Evolutionary conservation across 768 basidiomycete genomes (phyloP).

Genomic region (Tephrocybe sp.): DNA sequence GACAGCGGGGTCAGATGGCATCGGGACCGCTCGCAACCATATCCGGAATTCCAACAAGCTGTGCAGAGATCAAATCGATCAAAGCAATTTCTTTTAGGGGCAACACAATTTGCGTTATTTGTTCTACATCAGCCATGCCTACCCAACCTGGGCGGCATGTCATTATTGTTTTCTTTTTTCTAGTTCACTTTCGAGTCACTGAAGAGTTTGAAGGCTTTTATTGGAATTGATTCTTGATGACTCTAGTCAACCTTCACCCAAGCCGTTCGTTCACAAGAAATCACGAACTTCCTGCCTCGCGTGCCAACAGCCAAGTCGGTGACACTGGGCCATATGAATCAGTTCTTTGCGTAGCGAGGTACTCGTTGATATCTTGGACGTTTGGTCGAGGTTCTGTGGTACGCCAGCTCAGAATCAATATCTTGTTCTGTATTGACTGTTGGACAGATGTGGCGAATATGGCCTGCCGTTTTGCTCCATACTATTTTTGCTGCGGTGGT

Average conservation of each 20-base stretch:
- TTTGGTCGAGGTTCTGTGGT: constrained; percentile 46
- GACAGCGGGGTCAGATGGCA: too few species aligned
- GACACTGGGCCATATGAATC: neutral
- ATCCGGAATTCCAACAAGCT: too few species aligned
- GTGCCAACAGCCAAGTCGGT: constrained; percentile 1
- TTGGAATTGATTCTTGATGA: neutral
- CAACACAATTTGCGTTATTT: too few species aligned
- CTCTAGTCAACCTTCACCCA: neutral
- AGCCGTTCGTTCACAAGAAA: constrained; percentile 22
- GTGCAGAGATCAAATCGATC: too few species aligned
- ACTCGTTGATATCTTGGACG: constrained; percentile 33
- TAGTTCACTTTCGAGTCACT: too few species aligned
- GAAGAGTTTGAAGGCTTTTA: too few species aligned
- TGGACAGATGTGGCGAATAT: constrained; percentile 57
- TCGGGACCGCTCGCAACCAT: too few species aligned
- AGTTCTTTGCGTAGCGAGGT: constrained; percentile 3
- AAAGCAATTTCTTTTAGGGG: too few species aligned
- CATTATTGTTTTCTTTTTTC: too few species aligned
- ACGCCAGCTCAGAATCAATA: constrained; percentile 8
- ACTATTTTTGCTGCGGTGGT: constrained; percentile 57
- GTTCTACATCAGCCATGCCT: too few species aligned
- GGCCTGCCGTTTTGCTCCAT: constrained; percentile 66
- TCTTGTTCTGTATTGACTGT: neutral
- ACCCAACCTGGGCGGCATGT: too few species aligned
- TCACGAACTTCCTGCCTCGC: constrained; percentile 25